Evolutionary conservation across 2,329 filamentous ascomycete species (phyloP), one percentile per base, ranked within the genome.

Genomic region (Ophiostoma angusticollis): DNA sequence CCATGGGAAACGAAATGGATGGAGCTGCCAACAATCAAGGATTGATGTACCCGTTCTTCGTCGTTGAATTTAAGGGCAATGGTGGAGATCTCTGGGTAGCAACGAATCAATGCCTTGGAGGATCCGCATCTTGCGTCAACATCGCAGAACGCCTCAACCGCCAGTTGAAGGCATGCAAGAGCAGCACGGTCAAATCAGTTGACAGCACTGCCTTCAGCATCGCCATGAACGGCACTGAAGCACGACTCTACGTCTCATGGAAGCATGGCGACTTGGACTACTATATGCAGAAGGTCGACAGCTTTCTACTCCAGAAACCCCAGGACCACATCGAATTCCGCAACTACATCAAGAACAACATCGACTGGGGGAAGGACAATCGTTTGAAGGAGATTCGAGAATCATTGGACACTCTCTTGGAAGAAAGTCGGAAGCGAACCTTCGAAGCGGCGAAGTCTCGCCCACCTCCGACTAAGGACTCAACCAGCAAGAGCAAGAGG

Each of bases 81-180:
- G 30, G 28, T 29, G 55, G 52, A 3, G 53, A 41, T 37, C 16
- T 62, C 33, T 59, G 51, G 55, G 55, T 54, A 3, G 55, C 55
- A 8, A 58, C 53, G 3, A 62, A 62, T 40, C 52, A 61, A 47
- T 59, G 54, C 42, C 48, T 59, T 18, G 53, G 55, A 3, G 54
- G 40, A 0, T 51, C 56, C 2, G 41, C 52, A 21, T 42, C 54
- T 7, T 59, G 57, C 35, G 43, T 61, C 35, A 54, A 59, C 11
- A 48, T 59, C 11, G 49, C 37, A 24, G 45, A 52, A 41, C 43
- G 35, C 22, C 45, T 49, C 16, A 54, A 50, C 39, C 23, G 24
- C n/a, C 46, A 42, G 43, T 16, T 52, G 41, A 32, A 42, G 29
- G 3, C 39, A 31, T 49, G 42, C 44, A 31, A 50, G 16, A 48